Conservation (phyloP, 768 basidiomycete genomes). For the Tricholoma matsutake region DNA sequence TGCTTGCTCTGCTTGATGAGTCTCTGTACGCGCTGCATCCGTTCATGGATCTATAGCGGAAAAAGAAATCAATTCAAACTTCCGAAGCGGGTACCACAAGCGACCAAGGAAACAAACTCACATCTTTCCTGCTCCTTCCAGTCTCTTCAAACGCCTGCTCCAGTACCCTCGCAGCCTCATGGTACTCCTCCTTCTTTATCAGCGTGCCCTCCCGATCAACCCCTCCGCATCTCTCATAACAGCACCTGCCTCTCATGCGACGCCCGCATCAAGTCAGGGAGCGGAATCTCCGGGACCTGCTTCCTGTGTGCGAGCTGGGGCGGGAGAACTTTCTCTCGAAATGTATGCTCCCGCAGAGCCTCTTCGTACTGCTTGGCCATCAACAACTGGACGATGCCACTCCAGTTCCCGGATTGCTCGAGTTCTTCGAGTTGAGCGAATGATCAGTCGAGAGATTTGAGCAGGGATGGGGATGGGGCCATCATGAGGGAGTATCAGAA, state of each 20-base stretch:
- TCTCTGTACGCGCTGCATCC: conserved; percentile 80
- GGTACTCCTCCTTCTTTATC: conserved; percentile 77
- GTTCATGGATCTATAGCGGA: conserved; percentile 54
- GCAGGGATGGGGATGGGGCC: conserved; percentile 54
- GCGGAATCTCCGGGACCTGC: conserved; percentile 37
- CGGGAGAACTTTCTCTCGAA: conserved; percentile 36
- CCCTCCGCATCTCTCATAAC: conserved; percentile 72
- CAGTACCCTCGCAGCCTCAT: conserved; percentile 76
- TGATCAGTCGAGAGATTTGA: conserved; percentile 76
- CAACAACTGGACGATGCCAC: conserved; percentile 60
- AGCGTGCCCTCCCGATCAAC: conserved; percentile 68
- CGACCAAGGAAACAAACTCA: conserved; percentile 34
- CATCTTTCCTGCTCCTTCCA: conserved; percentile 74
- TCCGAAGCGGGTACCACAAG: neutral
- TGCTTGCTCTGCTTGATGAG: conserved; percentile 84
- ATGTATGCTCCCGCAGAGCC: conserved; percentile 53
- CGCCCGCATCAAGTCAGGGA: conserved; percentile 48
- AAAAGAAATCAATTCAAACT: conserved; percentile 1
- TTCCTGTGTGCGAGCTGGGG: conserved; percentile 20
- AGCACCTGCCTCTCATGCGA: conserved; percentile 62
- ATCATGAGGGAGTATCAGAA: conserved; percentile 76
- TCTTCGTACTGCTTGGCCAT: conserved; percentile 56
- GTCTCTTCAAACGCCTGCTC: conserved; percentile 82
- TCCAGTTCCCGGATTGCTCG: conserved; percentile 63
- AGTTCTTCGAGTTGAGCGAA: conserved; percentile 68